Base-by-base conservation (phyloP, 192 early-diverging fungal species). In the Backusella psychrophila region DNA sequence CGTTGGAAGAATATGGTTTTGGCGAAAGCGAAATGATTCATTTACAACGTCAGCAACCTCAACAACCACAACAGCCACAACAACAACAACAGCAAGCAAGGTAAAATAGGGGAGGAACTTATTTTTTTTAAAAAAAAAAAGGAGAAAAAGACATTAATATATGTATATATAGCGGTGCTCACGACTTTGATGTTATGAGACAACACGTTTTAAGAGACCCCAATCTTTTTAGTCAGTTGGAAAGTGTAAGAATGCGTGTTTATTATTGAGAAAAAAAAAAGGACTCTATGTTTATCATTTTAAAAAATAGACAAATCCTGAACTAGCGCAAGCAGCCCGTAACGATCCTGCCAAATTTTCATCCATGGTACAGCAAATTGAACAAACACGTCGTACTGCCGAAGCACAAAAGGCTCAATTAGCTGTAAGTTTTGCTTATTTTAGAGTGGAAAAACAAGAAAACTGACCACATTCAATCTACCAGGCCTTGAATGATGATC, bases 11-110 rank as follows among this genome's bases (percentile, higher is more conserved):
- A 38, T 87, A 89, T 71, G 90, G 88, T 2, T 85, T 99, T 2
- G 81, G 78, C 42, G 84, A 90, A 63, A 90, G 95, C 75, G 94
- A 96, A 70, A 88, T 96, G 71, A 49, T 98, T 29, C 85, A 94
- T 21, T 83, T 97, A 29, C 77, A 76, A 31, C 81, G 82, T 65
- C 77, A 41, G 35, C 35, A n/a, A 4, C 56, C 12, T n/a, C 68
- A 70, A 35, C 31, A 33, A 21, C 33, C 17, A 49, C 21, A 3
- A n/a, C n/a, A n/a, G n/a, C n/a, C n/a, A n/a, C n/a, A n/a, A n/a
- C n/a, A n/a, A 0, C 56, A 59, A 1, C 56, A 63, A 29, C 56
- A 59, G 9, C 56, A 59, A 36, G 33, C 67, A 69, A 69, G 19
- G 26, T 19, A 69, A 46, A 31, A 23, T 21, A 33, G 29, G n/a